Conservation (phyloP, 1,284 basidiomycete species). For the Tilletia setariae region DNA sequence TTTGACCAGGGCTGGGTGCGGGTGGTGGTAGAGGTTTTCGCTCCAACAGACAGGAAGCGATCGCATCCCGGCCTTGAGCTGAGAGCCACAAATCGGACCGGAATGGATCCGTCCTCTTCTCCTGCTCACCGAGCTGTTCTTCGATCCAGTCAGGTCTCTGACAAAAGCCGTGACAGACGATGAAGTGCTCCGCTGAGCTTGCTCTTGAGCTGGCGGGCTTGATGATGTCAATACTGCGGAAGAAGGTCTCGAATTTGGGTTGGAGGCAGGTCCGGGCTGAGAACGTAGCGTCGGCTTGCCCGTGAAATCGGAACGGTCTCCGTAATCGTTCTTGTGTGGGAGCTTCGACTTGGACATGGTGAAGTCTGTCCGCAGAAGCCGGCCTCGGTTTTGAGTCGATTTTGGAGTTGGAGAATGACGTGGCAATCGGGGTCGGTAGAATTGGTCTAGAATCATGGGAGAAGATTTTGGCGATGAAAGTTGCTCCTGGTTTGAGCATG, state of each 20-base stretch:
- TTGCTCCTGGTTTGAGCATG: conserved; percentile 59
- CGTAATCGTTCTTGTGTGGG: neutral
- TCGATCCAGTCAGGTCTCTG: neutral
- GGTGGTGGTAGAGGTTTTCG: neutral
- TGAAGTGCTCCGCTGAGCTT: conserved; percentile 59
- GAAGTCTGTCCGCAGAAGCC: neutral
- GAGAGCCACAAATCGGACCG: neutral
- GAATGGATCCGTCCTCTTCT: neutral
- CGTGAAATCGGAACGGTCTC: neutral
- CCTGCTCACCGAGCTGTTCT: neutral
- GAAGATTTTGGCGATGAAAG: conserved; percentile 64
- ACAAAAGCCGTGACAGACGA: conserved; percentile 60
- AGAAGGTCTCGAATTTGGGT: conserved; percentile 52
- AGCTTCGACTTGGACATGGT: neutral
- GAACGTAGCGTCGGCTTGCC: neutral
- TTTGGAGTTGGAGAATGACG: neutral
- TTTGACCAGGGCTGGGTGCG: neutral
- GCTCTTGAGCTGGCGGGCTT: conserved; percentile 53
- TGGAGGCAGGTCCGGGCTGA: neutral
- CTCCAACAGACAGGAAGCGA: conserved; percentile 1
- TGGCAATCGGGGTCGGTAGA: neutral
- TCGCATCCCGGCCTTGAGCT: conserved; percentile 3
- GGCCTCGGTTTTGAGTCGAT: neutral
- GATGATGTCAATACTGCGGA: conserved; percentile 54
- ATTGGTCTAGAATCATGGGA: conserved; percentile 21